Base-by-base conservation (phyloP, 768 basidiomycete genomes). In the Pulveroboletus sp. region DNA sequence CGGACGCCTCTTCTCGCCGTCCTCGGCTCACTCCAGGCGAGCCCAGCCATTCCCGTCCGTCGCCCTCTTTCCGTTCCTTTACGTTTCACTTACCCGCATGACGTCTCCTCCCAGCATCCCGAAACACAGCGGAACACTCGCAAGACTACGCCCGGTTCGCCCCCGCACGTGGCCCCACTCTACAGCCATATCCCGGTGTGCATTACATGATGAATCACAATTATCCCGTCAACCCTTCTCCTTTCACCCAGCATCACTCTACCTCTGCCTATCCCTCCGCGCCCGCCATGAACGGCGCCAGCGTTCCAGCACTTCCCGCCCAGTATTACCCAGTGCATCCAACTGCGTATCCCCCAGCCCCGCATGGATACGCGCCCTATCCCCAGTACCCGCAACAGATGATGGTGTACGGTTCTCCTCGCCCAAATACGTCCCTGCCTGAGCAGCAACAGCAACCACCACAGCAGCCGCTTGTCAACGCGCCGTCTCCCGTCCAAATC, bases 171-270 rank as follows among this genome's bases (percentile, higher is more conserved):
- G 68, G 58, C 32, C 67, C 63, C 42, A 64, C 69, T 50, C 74
- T 78, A 54, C 80, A 78, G 59, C 77, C 80, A 14, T 83, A 81
- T 65, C 79, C 80, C 40, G 72, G 71, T 22, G 71, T 77, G 9
- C 81, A 78, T 39, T 71, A 64, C 59, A 73, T 82, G 65, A 88
- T 87, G 85, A 89, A 87, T 64, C 81, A 82, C 45, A 69, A 78
- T 51, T 89, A 86, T 40, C 76, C 82, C 22, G 71, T 80, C 56
- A 81, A 79, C 61, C 78, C 80, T 51, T 74, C 83, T 48, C 72
- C 73, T 11, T 77, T 74, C 54, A 56, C 74, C 22, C 73, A 75
- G 37, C 68, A 72, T 17, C 71, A 70, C 69, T 57, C 68, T 53
- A 11, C 75, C 60, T 54, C 80, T 68, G 31, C 65, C 41, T 53